Conservation (phyloP, 2,329 filamentous ascomycete species). For the Trichoderma sp. region DNA sequence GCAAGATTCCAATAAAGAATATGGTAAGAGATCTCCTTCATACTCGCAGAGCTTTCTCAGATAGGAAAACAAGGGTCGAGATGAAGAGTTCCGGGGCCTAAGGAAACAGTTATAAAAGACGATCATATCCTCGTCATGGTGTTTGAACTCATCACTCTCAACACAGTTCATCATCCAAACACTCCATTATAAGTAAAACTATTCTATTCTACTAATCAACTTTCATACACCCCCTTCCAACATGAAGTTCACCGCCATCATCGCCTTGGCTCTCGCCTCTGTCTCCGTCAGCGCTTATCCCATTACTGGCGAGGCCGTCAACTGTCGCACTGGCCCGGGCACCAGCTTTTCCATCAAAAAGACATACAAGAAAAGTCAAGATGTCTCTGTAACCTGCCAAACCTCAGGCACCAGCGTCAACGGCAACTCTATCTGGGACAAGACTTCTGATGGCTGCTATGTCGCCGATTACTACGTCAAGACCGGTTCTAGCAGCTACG, state of each 20-base stretch:
- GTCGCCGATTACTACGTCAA: constrained; percentile 23
- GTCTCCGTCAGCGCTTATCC: constrained; percentile 7
- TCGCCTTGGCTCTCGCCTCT: neutral
- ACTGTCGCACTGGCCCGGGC: constrained; percentile 21
- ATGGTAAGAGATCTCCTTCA: neutral
- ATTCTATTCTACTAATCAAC: neutral
- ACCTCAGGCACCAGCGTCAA: constrained; percentile 18
- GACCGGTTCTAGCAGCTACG: constrained; percentile 19
- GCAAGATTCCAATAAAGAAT: neutral
- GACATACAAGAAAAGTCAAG: constrained; percentile 19
- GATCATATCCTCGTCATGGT: neutral
- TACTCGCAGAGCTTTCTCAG: neutral
- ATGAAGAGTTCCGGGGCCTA: neutral
- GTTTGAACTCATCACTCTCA: neutral
- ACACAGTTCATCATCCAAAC: no score
- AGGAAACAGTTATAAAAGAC: neutral
- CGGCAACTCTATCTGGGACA: constrained; percentile 21
- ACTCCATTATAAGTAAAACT: neutral
- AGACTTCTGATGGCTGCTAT: constrained; percentile 20
- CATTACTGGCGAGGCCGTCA: constrained; percentile 19
- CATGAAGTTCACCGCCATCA: constrained; percentile 5
- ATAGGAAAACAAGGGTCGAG: neutral
- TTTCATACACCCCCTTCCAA: neutral
- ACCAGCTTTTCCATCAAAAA: constrained; percentile 16
- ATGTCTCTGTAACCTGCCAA: constrained; percentile 21